phyloP scores from a whole-genome alignment of 148 eudicot genomes.

The Rhododendron henanense region DNA sequence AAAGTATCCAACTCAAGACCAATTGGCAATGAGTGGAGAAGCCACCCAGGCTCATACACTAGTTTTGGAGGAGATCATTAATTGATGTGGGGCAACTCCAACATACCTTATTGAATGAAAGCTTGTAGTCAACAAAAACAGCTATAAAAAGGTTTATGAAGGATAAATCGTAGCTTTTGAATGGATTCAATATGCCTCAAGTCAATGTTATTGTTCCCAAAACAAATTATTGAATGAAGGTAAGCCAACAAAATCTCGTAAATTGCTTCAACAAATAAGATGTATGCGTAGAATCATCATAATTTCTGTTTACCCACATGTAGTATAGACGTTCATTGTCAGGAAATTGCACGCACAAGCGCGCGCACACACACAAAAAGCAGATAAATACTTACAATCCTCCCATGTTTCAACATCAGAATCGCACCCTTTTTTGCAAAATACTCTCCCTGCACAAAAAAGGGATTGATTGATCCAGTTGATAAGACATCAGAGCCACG shows the following conservation, averaged over 20 bases:
- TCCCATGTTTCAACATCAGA: conserved; percentile 95
- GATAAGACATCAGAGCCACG: background rate
- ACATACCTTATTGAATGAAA: background rate
- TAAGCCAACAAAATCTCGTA: background rate
- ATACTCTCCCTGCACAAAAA: conserved; percentile 75
- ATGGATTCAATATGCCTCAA: background rate
- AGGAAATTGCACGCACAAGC: background rate
- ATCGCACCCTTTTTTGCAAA: conserved; percentile 94
- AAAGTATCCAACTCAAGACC: background rate
- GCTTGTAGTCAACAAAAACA: background rate
- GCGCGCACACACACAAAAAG: background rate
- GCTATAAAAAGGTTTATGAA: background rate
- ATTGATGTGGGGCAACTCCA: background rate
- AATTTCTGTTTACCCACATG: background rate
- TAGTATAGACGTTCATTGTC: background rate
- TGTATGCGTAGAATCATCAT: background rate
- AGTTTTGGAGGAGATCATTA: no score
- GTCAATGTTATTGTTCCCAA: no score
- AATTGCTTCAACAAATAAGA: background rate
- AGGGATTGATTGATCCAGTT: background rate
- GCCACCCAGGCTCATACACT: background rate
- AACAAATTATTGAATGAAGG: background rate
- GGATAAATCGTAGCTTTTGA: background rate
- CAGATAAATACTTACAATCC: conserved; percentile 66
- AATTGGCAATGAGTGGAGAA: background rate